These are phyloP conservation scores for Pestalotiopsis sp. DNA, from an alignment of 2,329 filamentous ascomycete species.

Conservation along the genomic window DNA sequence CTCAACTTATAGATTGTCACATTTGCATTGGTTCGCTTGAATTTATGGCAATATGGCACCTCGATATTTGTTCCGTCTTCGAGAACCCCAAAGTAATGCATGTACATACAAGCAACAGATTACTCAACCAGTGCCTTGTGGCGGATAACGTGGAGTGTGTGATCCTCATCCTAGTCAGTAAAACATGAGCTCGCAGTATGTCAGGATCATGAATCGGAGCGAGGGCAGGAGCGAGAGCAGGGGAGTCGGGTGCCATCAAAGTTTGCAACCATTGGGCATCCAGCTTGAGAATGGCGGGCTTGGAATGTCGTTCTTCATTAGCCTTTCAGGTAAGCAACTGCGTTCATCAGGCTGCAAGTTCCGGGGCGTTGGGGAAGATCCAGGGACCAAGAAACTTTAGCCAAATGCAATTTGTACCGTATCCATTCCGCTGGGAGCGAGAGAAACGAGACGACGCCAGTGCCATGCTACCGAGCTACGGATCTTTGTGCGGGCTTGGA, in stretches of 20 bases:
- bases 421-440: constrained; percentile 8
- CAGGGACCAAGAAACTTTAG: not conserved
- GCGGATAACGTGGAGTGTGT: not conserved
- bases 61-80: no score
- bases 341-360: constrained; percentile 18
- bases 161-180: not conserved
- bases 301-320: not conserved
- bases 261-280: constrained; percentile 2
- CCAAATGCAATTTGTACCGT: not conserved
- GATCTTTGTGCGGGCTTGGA: not conserved
- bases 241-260: not conserved
- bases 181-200: not conserved
- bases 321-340: not conserved
- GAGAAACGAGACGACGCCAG: not conserved
- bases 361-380: constrained; percentile 29
- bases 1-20: not conserved
- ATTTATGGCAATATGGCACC: no score
- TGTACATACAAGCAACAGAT: not conserved
- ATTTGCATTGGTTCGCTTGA: not conserved
- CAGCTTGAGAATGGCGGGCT: not conserved
- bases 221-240: not conserved
- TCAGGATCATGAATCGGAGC: not conserved
- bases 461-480: not conserved
- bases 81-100: not conserved
- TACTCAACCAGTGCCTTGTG: not conserved